Evolutionary conservation across 345 rosid species (phyloP), one percentile per base, ranked within the genome.

Genomic region (Streptanthus diversifolius): DNA sequence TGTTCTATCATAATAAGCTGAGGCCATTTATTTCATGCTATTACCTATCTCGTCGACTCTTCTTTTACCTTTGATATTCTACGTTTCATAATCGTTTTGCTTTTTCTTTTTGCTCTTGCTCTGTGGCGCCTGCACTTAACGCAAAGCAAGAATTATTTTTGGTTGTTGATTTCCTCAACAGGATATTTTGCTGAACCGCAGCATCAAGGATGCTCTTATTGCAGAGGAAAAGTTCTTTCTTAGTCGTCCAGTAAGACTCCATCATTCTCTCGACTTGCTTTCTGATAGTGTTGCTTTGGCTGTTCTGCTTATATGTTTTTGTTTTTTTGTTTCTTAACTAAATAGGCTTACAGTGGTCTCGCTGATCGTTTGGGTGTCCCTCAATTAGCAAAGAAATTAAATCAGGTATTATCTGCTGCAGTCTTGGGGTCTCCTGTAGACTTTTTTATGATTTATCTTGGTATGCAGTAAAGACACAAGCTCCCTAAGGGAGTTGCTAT

Each of bases 211-310:
- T 81, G 97, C 98, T 57, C 83, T 91, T 36, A 80, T 75, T 51
- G 97, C 97, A 3, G 98, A 93, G 84, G 96, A 93, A 68, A 93
- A 89, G 67, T 93, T 93, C 86, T 93, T 93, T 73, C 93, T 87
- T 18, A 85, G 96, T 71, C 96, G 85, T 69, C 97, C 97, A 4
- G 98, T 93, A 93, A 81, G 91, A 55, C 59, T 78, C 25, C 66
- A 45, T 41, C 43, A 48, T 27, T 75, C 47, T 57, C 47, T 45
- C 29, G 7, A 40, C 25, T 48, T 63, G 15, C 36, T 51, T 39
- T 10, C 68, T 68, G 12, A 62, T 33, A 45, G 35, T 66, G 43
- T 25, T 72, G 44, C 69, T 41, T 53, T 61, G 32, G 30, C 15
- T 62, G 39, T 73, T 62, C 15, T 45, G 15, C 66, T 43, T 19